Evolutionary conservation across 225 moss, liverwort and hornwort genomes (phyloP).

Genomic region (Pseudoscleropodium purum): DNA sequence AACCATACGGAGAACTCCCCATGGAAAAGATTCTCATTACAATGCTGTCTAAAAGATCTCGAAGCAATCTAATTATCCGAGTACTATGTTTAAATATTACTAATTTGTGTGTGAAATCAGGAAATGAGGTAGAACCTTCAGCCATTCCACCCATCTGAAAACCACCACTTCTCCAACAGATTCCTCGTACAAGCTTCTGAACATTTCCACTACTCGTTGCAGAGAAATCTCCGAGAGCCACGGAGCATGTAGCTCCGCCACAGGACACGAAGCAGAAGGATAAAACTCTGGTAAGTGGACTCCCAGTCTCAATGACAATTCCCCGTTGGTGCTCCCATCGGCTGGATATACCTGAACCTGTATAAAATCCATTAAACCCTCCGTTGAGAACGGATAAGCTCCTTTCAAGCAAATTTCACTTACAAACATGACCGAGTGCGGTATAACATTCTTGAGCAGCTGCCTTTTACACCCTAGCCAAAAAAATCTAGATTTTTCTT

Average conservation of each 20-base stretch:
- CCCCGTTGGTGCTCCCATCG: not conserved
- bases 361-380: not conserved
- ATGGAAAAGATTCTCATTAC: not conserved
- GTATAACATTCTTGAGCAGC: not conserved
- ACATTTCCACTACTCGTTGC: constrained; percentile 18
- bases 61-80: not conserved
- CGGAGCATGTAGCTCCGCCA: constrained; percentile 30
- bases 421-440: not conserved
- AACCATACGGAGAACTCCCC: not conserved
- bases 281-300: constrained; percentile 47
- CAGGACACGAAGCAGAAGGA: constrained; percentile 36
- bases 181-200: constrained; percentile 28
- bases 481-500: not conserved
- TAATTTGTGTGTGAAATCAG: not conserved
- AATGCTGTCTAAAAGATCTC: not conserved
- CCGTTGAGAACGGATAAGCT: not conserved
- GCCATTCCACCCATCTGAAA: constrained; percentile 61
- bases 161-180: constrained; percentile 47
- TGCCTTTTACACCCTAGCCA: not conserved
- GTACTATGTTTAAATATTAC: not conserved
- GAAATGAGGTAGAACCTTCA: constrained; percentile 26
- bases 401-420: not conserved
- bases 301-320: constrained; percentile 22
- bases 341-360: constrained; percentile 35
- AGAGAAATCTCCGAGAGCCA: constrained; percentile 30